Conservation (phyloP, 1,284 basidiomycete species). For the Athelia sp. region DNA sequence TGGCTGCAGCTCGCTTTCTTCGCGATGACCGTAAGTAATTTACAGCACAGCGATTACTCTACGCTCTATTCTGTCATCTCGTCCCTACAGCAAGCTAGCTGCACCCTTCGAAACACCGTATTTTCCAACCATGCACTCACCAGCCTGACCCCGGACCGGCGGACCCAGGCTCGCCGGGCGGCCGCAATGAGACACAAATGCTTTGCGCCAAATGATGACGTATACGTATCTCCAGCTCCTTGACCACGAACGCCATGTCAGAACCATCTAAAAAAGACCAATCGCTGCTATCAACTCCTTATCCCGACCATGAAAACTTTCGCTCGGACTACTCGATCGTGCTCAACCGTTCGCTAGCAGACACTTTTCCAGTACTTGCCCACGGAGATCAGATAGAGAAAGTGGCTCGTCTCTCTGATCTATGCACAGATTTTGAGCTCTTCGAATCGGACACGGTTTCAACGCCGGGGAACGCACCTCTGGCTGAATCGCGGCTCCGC, state of each 20-base stretch:
- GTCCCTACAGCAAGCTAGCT: not conserved
- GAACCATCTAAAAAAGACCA: slow-evolving; percentile 1
- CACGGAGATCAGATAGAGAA: slow-evolving; percentile 27
- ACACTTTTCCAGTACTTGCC: slow-evolving; percentile 24
- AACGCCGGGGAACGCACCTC: slow-evolving; percentile 9
- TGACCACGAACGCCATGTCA: not conserved
- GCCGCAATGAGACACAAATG: not conserved
- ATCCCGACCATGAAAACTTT: slow-evolving; percentile 23
- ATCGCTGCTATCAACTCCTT: not conserved
- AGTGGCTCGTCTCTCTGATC: slow-evolving; percentile 22
- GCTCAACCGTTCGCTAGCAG: slow-evolving; percentile 21
- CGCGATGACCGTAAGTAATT: too few species aligned
- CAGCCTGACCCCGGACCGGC: too few species aligned
- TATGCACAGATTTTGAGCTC: slow-evolving; percentile 25
- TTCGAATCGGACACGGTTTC: slow-evolving; percentile 18
- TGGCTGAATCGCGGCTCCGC: slow-evolving; percentile 14
- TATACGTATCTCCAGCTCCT: not conserved
- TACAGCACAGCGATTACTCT: not conserved
- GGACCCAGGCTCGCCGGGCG: not conserved
- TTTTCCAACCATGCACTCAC: too few species aligned
- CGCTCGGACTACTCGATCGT: slow-evolving; percentile 21
- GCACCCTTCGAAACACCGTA: not conserved
- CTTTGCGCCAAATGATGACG: not conserved
- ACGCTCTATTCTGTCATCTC: not conserved
- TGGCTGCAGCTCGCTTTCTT: too few species aligned